These are phyloP conservation scores for Daldinia decipiens DNA, from an alignment of 495 filamentous ascomycete species.

Conservation along the genomic window DNA sequence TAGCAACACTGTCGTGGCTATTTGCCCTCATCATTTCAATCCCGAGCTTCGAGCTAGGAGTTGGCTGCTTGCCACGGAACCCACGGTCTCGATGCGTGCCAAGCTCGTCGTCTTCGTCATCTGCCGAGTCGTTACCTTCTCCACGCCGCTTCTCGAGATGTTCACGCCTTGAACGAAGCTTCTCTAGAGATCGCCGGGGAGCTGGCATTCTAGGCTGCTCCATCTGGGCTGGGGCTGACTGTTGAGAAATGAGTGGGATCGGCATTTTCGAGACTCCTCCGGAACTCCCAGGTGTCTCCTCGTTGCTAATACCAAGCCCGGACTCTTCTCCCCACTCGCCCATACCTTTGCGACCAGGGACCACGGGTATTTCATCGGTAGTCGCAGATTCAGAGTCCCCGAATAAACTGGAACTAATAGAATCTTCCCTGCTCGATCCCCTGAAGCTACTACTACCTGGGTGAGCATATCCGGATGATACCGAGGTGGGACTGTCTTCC, in stretches of 20 bases:
- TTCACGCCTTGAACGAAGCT: slow-evolving; percentile 78
- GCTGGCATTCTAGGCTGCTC: slow-evolving; percentile 61
- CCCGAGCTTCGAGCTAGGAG: slow-evolving; percentile 79
- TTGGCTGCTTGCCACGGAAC: slow-evolving; percentile 52
- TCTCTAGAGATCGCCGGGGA: slow-evolving; percentile 78
- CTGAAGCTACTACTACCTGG: slow-evolving; percentile 77
- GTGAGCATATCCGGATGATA: slow-evolving; percentile 77
- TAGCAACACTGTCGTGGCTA: slow-evolving; percentile 83
- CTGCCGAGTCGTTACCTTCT: slow-evolving; percentile 85
- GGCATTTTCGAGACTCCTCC: slow-evolving; percentile 51
- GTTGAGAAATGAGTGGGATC: slow-evolving; percentile 68
- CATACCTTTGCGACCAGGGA: slow-evolving; percentile 72
- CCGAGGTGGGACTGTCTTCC: slow-evolving; percentile 87
- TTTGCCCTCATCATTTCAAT: slow-evolving; percentile 97
- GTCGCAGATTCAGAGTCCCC: slow-evolving; percentile 83
- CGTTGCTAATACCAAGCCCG: slow-evolving; percentile 75
- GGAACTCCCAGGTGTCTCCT: slow-evolving; percentile 51
- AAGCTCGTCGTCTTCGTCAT: slow-evolving; percentile 93
- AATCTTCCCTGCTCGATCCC: slow-evolving; percentile 82
- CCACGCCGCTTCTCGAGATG: slow-evolving; percentile 77
- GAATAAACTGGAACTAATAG: slow-evolving; percentile 84
- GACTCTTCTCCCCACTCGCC: slow-evolving; percentile 76
- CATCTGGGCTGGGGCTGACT: slow-evolving; percentile 74
- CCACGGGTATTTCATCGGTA: slow-evolving; percentile 80
- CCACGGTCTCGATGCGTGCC: slow-evolving; percentile 67